Conservation (phyloP, 2,329 filamentous ascomycete genomes). For the Shiraia bambusicola region DNA sequence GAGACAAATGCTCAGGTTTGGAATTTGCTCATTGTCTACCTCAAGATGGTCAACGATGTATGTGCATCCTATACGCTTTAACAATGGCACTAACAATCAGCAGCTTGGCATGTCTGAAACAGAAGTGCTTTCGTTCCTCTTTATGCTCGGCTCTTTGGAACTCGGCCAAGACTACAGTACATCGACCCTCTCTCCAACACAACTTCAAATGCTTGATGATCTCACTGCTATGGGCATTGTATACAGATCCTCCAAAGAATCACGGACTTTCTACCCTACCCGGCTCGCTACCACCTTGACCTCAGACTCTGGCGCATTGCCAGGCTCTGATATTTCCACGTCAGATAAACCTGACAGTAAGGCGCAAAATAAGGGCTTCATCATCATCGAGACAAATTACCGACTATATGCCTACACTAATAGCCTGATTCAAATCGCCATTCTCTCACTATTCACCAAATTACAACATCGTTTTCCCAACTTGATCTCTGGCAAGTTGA, state of each 20-base stretch:
- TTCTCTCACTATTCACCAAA: constrained; percentile 84
- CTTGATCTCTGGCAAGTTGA: constrained; percentile 88
- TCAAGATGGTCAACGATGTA: constrained; percentile 74
- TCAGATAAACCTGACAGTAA: constrained; percentile 26
- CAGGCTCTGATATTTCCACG: constrained; percentile 58
- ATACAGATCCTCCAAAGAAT: constrained; percentile 58
- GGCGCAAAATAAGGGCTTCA: constrained; percentile 66
- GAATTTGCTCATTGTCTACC: constrained; percentile 90
- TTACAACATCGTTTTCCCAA: constrained; percentile 91
- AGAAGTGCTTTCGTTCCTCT: constrained; percentile 93
- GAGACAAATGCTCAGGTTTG: constrained; percentile 97
- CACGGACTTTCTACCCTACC: constrained; percentile 76
- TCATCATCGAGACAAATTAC: constrained; percentile 98
- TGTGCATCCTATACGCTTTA: constrained; percentile 1
- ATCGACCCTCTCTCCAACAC: constrained; percentile 74
- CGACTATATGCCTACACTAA: constrained; percentile 95
- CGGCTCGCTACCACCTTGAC: constrained; percentile 92
- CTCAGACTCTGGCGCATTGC: constrained; percentile 70
- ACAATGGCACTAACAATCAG: constrained; percentile 1
- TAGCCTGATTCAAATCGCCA: constrained; percentile 89
- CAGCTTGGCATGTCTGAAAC: constrained; percentile 77
- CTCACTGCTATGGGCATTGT: constrained; percentile 92
- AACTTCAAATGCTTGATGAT: constrained; percentile 85
- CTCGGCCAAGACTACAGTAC: constrained; percentile 91
- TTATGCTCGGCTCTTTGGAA: constrained; percentile 90